Evolutionary conservation across 257 asterid species (phyloP), one percentile per base, ranked within the genome.

Genomic region (Gentiana dahurica): DNA sequence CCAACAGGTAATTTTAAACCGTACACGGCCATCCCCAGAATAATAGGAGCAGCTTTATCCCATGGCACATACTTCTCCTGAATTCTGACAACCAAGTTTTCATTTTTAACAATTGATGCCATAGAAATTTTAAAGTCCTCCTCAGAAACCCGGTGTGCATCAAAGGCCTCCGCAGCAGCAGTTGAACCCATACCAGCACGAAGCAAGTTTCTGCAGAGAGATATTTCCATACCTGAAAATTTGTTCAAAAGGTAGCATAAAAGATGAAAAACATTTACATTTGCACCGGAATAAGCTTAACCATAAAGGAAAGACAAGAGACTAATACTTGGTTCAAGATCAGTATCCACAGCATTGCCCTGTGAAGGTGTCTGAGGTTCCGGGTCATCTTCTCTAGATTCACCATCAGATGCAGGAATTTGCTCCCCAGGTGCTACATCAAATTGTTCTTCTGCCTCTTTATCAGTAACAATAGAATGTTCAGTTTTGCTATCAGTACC

Each of bases 1-100:
- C 78, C 83, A 58, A 85, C 62, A 3, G 94, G 77, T 33, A 80
- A 59, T 56, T 89, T 75, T 73, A 77, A 58, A 58, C 81, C 94
- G 66, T 77, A 92, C 50, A 76, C 95, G 55, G 81, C 86, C 78
- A 75, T 65, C 41, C 97, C 95, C 59, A 92, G 94, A 73, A 84
- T 55, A 44, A 79, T 59, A 15, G 82, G 92, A 56, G 76, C 82
- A 54, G 95, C 91, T 78, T 82, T 92, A 61, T 77, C 81, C 95
- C 97, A 84, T 11, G 78, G 76, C 66, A 92, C 68, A 79, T 88
- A 92, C 65, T 75, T 82, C 54, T 87, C 95, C 48, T 71, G 81
- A 66, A 88, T 51, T 63, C 95, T 78, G 58, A 83, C 74, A 36
- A 86, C 75, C 55, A 91, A 69, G 70, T 91, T 78, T 60, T 86